Percentiles rank a stretch among this genome's conserved stretches.
Conservation (phyloP, 2,329 filamentous ascomycete genomes). For the Penicillium digitatum region DNA sequence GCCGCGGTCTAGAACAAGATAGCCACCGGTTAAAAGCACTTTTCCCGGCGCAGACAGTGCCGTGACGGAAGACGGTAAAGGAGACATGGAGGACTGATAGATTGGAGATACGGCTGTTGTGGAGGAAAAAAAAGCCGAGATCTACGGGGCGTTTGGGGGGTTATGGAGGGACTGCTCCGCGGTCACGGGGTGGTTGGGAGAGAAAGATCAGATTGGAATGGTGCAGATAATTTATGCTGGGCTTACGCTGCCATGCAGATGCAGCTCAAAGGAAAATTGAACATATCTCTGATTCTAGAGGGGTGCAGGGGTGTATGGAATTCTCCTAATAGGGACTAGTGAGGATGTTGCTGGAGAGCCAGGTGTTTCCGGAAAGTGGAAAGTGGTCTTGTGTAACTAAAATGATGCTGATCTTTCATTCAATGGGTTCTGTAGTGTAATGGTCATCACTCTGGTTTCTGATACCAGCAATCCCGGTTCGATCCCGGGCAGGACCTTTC, state of each 20-base stretch:
- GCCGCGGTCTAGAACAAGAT: constrained; percentile 82
- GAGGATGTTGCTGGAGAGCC: neutral
- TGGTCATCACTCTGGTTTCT: constrained; percentile 1
- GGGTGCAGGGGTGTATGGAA: constrained; percentile 18
- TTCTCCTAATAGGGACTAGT: constrained; percentile 22
- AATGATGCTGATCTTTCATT: accelerated
- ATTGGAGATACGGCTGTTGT: constrained; percentile 5
- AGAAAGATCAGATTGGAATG: neutral
- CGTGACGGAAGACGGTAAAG: constrained; percentile 29
- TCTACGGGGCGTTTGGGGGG: constrained; percentile 4
- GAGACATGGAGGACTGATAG: constrained; percentile 10
- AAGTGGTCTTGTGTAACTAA: neutral
- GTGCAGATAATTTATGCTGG: neutral
- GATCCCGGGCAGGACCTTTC: constrained; percentile 11
- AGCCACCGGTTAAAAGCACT: constrained; percentile 89
- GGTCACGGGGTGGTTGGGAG: neutral
- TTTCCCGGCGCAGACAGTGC: constrained; percentile 92
- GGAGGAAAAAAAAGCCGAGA: constrained; percentile 11
- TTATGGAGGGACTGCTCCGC: constrained; percentile 4
- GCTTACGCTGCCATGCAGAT: neutral
- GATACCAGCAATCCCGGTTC: constrained; percentile 7
- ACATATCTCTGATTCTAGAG: neutral
- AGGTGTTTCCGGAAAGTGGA: too few relatives aligned
- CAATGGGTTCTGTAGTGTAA: neutral
- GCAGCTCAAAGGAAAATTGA: neutral